Evolutionary conservation across 2,329 filamentous ascomycete species (phyloP).

Genomic region (Fusarium sp.): DNA sequence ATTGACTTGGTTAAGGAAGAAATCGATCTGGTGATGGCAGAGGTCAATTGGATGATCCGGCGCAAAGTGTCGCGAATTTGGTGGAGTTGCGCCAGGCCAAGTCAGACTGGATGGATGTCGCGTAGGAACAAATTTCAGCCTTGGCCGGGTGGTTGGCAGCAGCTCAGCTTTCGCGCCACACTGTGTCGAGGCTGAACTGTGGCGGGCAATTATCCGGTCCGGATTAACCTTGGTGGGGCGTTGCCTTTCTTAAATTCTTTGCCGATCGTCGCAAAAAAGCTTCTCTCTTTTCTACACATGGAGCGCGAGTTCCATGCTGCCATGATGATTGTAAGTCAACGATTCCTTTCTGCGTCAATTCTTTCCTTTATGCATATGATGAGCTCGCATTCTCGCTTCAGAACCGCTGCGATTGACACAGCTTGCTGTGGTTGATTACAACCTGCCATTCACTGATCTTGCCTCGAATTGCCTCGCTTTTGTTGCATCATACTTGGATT

Average conservation of each 20-base stretch:
- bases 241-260: conserved; percentile 37
- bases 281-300: conserved; percentile 39
- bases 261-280: conserved; percentile 10
- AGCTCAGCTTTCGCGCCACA: conserved; percentile 23
- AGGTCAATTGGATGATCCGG: conserved; percentile 44
- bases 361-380: conserved; percentile 50
- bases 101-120: conserved; percentile 34
- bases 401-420: conserved; percentile 65
- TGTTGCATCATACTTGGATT: conserved; percentile 13
- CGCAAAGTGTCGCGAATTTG: conserved; percentile 40
- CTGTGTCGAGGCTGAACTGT: conserved; percentile 30
- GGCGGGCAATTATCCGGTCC: background rate
- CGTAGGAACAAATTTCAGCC: conserved; percentile 52
- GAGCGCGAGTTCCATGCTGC: conserved; percentile 48
- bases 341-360: background rate
- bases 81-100: conserved; percentile 43
- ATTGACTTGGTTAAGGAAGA: conserved; percentile 27
- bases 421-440: conserved; percentile 59
- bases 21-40: conserved; percentile 20
- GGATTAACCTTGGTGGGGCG: conserved; percentile 38
- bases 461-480: conserved; percentile 20
- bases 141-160: conserved; percentile 43
- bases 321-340: conserved; percentile 55
- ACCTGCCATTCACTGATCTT: conserved; percentile 55
- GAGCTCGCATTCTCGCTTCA: conserved; percentile 59